Conservation (phyloP, 2,329 filamentous ascomycete genomes). For the Colletotrichum shisoi region DNA sequence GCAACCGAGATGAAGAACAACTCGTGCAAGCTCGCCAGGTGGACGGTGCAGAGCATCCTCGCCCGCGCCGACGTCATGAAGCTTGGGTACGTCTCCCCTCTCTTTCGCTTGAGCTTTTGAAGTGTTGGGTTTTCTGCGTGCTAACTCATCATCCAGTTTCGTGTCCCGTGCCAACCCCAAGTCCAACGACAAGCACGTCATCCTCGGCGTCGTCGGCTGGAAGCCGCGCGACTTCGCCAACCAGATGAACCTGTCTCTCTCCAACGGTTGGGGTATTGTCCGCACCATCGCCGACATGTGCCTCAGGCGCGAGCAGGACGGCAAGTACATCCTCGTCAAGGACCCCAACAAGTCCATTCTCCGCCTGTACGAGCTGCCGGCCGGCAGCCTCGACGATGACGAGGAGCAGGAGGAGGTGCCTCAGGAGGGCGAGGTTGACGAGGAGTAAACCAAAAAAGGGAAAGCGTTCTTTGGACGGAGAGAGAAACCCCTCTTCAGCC, state of each 20-base stretch:
- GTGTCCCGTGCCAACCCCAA: constrained; percentile 94
- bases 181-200: constrained; percentile 89
- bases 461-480: neutral
- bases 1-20: constrained; percentile 99
- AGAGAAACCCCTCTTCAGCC: constrained; percentile 1
- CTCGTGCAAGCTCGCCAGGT: constrained; percentile 96
- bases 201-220: constrained; percentile 95
- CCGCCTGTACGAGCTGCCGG: constrained; percentile 88
- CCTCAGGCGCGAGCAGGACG: constrained; percentile 72
- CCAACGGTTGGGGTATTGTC: constrained; percentile 99
- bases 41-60: constrained; percentile 96
- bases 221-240: constrained; percentile 96
- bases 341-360: constrained; percentile 98
- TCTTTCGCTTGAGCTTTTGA: neutral
- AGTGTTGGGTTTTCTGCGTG: constrained; percentile 47
- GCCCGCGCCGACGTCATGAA: constrained; percentile 99
- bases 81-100: constrained; percentile 73
- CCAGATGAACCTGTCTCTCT: constrained; percentile 97
- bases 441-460: constrained; percentile 43
- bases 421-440: constrained; percentile 53
- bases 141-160: constrained; percentile 68
- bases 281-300: constrained; percentile 97
- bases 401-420: constrained; percentile 72
- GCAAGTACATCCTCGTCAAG: constrained; percentile 83
- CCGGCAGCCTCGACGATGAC: constrained; percentile 88